Base-by-base conservation (phyloP, 2,329 filamentous ascomycete genomes). In the Cordyceps pruinosa region DNA sequence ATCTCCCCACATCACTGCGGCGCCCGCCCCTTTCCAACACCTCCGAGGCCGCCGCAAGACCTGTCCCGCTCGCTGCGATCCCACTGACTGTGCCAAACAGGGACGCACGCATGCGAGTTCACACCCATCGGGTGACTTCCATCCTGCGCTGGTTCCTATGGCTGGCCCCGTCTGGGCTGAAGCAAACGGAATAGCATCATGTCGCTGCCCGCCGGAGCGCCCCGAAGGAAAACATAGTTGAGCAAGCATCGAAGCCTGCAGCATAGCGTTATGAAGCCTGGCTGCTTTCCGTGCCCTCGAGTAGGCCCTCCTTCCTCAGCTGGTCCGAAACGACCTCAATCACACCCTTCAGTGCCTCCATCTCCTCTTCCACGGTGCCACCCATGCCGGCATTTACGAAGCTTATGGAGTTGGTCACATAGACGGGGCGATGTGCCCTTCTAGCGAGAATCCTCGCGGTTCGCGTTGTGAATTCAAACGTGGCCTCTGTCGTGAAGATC, bases 291-390 rank as follows among this genome's bases (percentile, higher is more conserved):
- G 9, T 17, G 9, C 46, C 30, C 12, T 30, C 28, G 37, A 50
- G 21, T 9, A 35, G 32, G 5, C 61, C 63, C 1, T 62, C 56
- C 17, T 62, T 53, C 47, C 63, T 61, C 13, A 74, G 65, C 56
- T 62, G 66, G 15, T 61, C 65, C 7, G 71, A 61, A 21, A 92
- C 81, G 47, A 88, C 82, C 58, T 88, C 81, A 32, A 92, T 84
- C 41, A 96, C 84, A 61, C 80, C 81, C 66, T 82, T 84, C 65
- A 97, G 86, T 0, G 88, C 90, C 67, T 93, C 90, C 85, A 97
- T 92, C 74, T 97, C 93, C 76, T 97, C 94, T 68, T 97, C 92
- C 7, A 93, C 84, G 0, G 85, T 88, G 21, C 90, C 88, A 10
- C 90, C 90, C 65, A 91, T 82, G 2, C 86, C 88, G 6, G 86